phyloP scores from a whole-genome alignment of 768 basidiomycete genomes.

The Agrocybe praecox region DNA sequence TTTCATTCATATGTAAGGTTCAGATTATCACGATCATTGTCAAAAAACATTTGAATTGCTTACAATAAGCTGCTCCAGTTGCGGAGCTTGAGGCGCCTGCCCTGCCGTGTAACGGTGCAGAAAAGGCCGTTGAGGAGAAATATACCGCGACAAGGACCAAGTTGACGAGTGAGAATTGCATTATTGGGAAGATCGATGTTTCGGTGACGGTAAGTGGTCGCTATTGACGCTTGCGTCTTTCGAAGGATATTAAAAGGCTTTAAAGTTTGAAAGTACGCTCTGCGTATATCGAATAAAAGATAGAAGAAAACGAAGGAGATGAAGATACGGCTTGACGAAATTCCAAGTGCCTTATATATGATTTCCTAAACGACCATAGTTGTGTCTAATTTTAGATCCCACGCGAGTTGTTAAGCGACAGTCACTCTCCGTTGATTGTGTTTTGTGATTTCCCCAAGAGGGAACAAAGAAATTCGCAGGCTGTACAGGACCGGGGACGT shows the following conservation, averaged over 20 bases:
- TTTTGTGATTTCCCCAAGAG: background rate
- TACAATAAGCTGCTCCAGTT: conserved; percentile 8
- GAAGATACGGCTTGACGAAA: background rate
- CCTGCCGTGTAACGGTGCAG: background rate
- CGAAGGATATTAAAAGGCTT: background rate
- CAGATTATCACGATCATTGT: background rate
- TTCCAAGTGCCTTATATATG: background rate
- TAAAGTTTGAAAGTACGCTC: background rate
- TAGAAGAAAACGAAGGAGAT: background rate
- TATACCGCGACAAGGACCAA: background rate
- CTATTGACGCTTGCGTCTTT: background rate
- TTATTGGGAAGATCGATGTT: background rate
- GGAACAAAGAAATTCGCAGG: conserved; percentile 1
- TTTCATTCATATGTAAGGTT: background rate
- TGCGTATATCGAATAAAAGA: background rate
- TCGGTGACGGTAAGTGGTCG: background rate
- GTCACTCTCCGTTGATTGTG: background rate
- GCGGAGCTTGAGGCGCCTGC: background rate
- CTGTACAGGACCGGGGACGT: background rate
- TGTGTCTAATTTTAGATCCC: background rate
- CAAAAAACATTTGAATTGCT: background rate
- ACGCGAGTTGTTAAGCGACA: background rate
- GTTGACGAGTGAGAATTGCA: background rate
- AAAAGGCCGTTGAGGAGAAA: background rate
- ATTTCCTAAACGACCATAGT: background rate